Evolutionary conservation across 2,329 filamentous ascomycete genomes (phyloP), one percentile per base, ranked within the genome.

Genomic region (Cladosporium sp.): DNA sequence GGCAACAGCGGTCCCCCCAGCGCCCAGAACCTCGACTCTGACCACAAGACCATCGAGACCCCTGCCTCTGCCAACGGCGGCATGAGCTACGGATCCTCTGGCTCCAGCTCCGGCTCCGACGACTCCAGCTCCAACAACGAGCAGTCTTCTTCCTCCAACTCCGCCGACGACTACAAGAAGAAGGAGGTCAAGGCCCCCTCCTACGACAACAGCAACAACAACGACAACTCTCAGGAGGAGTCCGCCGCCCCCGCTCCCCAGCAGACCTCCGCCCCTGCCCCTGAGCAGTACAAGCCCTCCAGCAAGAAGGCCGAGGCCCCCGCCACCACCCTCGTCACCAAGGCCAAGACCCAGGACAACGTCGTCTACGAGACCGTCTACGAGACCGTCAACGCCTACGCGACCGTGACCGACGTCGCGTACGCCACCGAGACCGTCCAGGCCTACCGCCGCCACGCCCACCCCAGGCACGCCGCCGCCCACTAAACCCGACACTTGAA

Each of bases 1-100:
- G 64, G 64, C 54, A 34, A 30, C 40, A 54, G 71, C 50, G 80
- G 80, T 0, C 80, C 80, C 29, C 75, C 76, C 5, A 61, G 71
- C 51, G 71, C 69, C 19, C 67, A 72, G 51, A 61, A 62, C 27
- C 68, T 74, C 24, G 57, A 64, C 52, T 65, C 50, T 37, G 48
- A 54, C 6, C 45, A 40, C 34, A 37, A 37, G 8, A 38, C 42
- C 38, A 53, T 56, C 44, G 18, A 32, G 13, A 20, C 50, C 43
- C 38, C 42, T 11, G 37, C 41, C 13, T 30, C 49, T n/a, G 17
- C 19, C 34, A 51, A 51, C 49, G 27, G 36, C 20, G 20, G 19
- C n/a, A 32, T 41, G 18, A 17, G 40, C 18, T 51, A 51, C 42
- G 36, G 42, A 27, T 43, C 39, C 37, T 36, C 37, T 40, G 41